A percentile compares a stretch with the other conserved stretches of the same genome.
Conservation (phyloP, 2,329 filamentous ascomycete species). For the Byssothecium circinans region DNA sequence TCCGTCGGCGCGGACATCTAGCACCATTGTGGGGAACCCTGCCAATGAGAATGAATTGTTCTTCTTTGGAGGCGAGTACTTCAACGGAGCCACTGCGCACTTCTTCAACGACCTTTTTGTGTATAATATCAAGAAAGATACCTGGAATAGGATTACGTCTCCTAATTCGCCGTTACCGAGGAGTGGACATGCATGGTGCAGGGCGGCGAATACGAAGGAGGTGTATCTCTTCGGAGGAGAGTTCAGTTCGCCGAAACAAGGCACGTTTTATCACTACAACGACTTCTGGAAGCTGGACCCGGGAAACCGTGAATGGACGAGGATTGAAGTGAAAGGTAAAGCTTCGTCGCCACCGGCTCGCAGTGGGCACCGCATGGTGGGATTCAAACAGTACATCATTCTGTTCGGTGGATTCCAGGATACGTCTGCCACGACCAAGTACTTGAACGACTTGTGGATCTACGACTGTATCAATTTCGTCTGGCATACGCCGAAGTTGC, state of each 20-base stretch:
- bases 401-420: conserved; percentile 97
- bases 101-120: conserved; percentile 70
- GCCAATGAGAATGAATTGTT: conserved; percentile 85
- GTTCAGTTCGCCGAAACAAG: conserved; percentile 95
- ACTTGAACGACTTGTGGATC: conserved; percentile 90
- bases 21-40: conserved; percentile 82
- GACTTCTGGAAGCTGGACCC: conserved; percentile 96
- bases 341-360: conserved; percentile 79
- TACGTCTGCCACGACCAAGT: conserved; percentile 91
- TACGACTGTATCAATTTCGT: conserved; percentile 87
- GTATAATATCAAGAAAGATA: conserved; percentile 77
- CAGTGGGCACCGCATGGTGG: conserved; percentile 93
- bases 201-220: conserved; percentile 79
- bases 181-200: conserved; percentile 92
- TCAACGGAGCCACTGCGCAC: conserved; percentile 81
- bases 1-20: conserved; percentile 76
- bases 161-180: conserved; percentile 90
- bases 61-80: conserved; percentile 93
- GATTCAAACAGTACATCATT: conserved; percentile 95
- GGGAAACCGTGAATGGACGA: conserved; percentile 81
- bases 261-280: conserved; percentile 98
- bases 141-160: conserved; percentile 88
- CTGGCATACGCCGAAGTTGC: conserved; percentile 77
- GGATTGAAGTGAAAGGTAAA: conserved; percentile 79
- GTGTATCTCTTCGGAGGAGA: conserved; percentile 95